These are phyloP conservation scores for Periconia sp. DNA, from an alignment of 2,329 filamentous ascomycete species.

Conservation along the genomic window DNA sequence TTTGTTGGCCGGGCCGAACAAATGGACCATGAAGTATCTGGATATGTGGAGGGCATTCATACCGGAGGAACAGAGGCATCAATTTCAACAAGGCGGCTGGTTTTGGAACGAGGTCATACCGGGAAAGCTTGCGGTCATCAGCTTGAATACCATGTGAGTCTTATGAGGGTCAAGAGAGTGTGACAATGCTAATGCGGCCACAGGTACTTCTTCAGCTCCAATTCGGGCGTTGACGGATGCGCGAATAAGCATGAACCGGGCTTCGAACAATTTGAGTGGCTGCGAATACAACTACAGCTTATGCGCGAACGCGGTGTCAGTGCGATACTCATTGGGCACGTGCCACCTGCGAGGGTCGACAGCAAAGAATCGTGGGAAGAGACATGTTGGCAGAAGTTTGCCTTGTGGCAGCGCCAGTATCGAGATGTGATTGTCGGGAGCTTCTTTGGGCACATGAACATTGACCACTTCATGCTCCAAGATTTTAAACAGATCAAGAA, in stretches of 20 bases:
- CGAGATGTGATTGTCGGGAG: constrained; percentile 84
- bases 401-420: constrained; percentile 87
- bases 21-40: constrained; percentile 78
- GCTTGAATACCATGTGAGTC: constrained; percentile 80
- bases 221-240: constrained; percentile 93
- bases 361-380: constrained; percentile 93
- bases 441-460: constrained; percentile 96
- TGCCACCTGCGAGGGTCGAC: constrained; percentile 84
- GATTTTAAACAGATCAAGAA: constrained; percentile 80
- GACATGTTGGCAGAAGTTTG: constrained; percentile 98
- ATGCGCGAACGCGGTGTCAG: constrained; percentile 87
- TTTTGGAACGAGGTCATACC: constrained; percentile 93
- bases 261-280: constrained; percentile 95
- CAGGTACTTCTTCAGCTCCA: constrained; percentile 88
- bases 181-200: constrained; percentile 1
- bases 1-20: constrained; percentile 82
- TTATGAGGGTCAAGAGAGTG: not conserved
- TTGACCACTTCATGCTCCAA: constrained; percentile 94
- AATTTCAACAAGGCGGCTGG: constrained; percentile 92
- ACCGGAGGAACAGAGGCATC: constrained; percentile 88
- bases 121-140: constrained; percentile 83
- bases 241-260: constrained; percentile 79
- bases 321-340: constrained; percentile 91
- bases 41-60: constrained; percentile 87
- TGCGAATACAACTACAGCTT: constrained; percentile 84